Evolutionary conservation across 192 early-diverging fungal genomes (phyloP), one percentile per base, ranked within the genome.

Genomic region (Backusella australiensis): DNA sequence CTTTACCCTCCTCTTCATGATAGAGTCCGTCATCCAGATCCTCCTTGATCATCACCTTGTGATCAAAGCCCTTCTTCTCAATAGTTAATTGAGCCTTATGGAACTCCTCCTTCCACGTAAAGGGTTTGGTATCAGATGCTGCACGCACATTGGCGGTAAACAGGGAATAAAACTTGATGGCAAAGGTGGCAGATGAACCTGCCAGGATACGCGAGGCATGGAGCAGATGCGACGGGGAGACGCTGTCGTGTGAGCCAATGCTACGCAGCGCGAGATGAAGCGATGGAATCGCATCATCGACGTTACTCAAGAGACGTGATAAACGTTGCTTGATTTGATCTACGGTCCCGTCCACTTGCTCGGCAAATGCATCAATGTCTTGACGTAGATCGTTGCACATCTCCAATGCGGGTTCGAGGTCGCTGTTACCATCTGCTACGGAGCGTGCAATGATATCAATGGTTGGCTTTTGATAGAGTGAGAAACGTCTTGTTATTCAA

Each of bases 61-160:
- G 93, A n/a, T 35, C 49, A 39, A 39, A 39, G 8, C 9, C 38
- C 7, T 39, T 39, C 9, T 39, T 39, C 0, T 39, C 38, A 12
- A 29, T 87, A 4, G 59, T 71, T 14, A 82, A 85, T 12, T 78
- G 79, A 67, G 85, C 86, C 75, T 90, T 89, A 14, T 82, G 85
- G 69, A 86, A 90, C 70, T 95, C 94, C 77, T 95, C 94, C 76
- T 94, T 93, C 94, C 94, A 95, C 2, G 93, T 94, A 69, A 89
- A 91, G 19, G 92, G 92, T 34, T 93, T 92, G 5, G 77, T 66
- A 38, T 81, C 83, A 6, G 86, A 78, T 71, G 88, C 88, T 15
- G 89, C 85, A 3, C 92, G 75, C 0, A 91, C 86, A 8, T 90
- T 91, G 0, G 84, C 89, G 8, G 86, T 79, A 79, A 95, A 95